Evolutionary conservation across 257 asterid species (phyloP), one percentile per base, ranked within the genome.

Genomic region (Haberlea rhodopensis): DNA sequence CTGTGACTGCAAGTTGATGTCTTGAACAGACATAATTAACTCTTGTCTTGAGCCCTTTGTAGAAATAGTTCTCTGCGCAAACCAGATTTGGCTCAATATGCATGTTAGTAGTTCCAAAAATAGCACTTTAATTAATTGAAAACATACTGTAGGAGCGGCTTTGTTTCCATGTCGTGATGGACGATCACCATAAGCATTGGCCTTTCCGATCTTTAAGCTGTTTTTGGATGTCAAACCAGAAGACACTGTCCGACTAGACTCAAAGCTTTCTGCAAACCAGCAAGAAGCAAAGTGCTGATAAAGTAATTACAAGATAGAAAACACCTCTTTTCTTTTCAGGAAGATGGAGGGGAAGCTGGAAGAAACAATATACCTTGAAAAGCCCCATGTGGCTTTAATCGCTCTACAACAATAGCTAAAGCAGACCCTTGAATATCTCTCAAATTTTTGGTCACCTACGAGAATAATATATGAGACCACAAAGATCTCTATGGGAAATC

Each of bases 391-490:
- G 91, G 79, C 72, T 84, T 94, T 71, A 94, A 71, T 34, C 96
- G 82, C 66, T 94, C 99, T 22, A 80, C 85, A 67, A 88, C 94
- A 74, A 94, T 90, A 71, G 96, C 91, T 81, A 94, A 83, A 48
- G 96, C 96, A 73, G 99, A 81, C 32, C 99, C 99, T 65, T 90
- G 99, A 66, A 94, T 80, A 81, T 94, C 99, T 82, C 59, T 87
- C 70, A 90, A 78, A 75, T 94, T 90, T 85, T 86, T 90, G 73
- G 87, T 79, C 67, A 92, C 91, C 98, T 91, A 67, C n/a, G 56
- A 32, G 43, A 56, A 48, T 29, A 53, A 29, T 11, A 31, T 43
- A 62, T 11, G 29, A 66, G 55, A 54, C 57, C 26, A 60, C 56
- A 29, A 51, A 23, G 34, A 40, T 27, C 22, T 51, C 21, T 29